Base-by-base conservation (phyloP, 805 yeast genomes). In the Hanseniaspora mollemarum region DNA sequence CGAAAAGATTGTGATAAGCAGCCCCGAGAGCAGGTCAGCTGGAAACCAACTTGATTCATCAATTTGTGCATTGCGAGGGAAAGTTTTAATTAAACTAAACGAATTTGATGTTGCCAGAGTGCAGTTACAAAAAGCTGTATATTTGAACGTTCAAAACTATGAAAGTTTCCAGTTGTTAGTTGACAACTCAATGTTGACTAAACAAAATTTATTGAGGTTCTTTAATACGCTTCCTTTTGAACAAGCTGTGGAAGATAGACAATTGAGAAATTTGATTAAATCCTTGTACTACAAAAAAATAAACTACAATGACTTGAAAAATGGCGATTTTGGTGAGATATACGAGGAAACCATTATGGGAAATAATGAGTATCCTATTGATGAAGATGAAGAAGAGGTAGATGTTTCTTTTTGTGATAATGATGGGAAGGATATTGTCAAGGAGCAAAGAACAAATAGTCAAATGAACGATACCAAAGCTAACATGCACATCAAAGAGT, bases 1-100 rank as follows among this genome's bases (percentile, higher is more conserved):
- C n/a, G 43, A 16, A 18, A 54, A 40, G 12, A 28, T 29, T 19
- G 46, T 43, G 6, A 29, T 16, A 5, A 22, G 33, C 10, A 28
- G 13, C 13, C 39, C 22, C 7, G 18, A 31, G 60, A 94, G 92
- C 6, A 4, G 24, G 5, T 19, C 19, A 6, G 19, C 9, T 35
- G 96, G 95, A 1, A 81, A 88, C 22, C 83, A 82, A 62, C 68
- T 88, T 38, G 95, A 86, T 60, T 83, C 95, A 0, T 83, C 95
- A 2, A 74, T 92, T 75, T 83, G 94, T 61, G 87, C 76, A 58
- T 67, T 90, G 39, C 71, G 96, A 53, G 98, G 97, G 1, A 71
- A 81, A 53, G 80, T 90, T 2, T 87, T 80, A 62, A 76, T 90
- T 10, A 80, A 81, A 55, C 88, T 83, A 60, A 86, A 85, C 62